These are phyloP conservation scores for Wickerhamiella azyma DNA, from an alignment of 805 yeast genomes.

Conservation along the genomic window DNA sequence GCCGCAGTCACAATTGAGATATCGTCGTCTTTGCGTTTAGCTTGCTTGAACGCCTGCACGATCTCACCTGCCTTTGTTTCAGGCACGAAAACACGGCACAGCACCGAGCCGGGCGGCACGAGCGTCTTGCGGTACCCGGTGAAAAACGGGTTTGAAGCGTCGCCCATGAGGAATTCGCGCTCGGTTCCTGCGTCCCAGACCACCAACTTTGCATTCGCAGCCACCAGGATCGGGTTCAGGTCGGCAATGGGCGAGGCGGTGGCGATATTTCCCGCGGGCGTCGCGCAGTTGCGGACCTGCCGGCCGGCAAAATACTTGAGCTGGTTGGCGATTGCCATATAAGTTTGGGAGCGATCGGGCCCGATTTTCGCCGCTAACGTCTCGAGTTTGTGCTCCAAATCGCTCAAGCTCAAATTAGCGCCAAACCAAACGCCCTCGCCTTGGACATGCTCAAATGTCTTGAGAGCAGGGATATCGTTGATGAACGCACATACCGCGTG, in stretches of 20 bases:
- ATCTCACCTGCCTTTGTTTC: constrained; percentile 28
- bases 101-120: constrained; percentile 27
- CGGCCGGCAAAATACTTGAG: constrained; percentile 36
- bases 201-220: constrained; percentile 30
- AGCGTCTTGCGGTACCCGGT: constrained; percentile 32
- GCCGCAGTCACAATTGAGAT: constrained; percentile 37
- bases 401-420: constrained; percentile 31
- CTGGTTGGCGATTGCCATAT: constrained; percentile 28
- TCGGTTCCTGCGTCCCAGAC: constrained; percentile 26
- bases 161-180: constrained; percentile 26
- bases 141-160: constrained; percentile 26
- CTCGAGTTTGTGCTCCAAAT: constrained; percentile 29
- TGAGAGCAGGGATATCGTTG: constrained; percentile 33
- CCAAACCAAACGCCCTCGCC: constrained; percentile 33
- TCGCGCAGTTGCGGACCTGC: constrained; percentile 37
- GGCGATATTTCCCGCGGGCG: constrained; percentile 37
- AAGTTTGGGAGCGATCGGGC: constrained; percentile 26
- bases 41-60: constrained; percentile 32
- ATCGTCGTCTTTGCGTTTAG: constrained; percentile 38
- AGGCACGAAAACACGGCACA: constrained; percentile 31
- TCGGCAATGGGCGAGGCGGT: constrained; percentile 40
- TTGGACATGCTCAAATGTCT: constrained; percentile 25
- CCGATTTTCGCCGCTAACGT: constrained; percentile 18
- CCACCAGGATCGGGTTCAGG: constrained; percentile 34
- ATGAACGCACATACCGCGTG: constrained; percentile 30